Conservation (phyloP, 2,329 filamentous ascomycete species). For the Paecilomyces dactylethromorphus region DNA sequence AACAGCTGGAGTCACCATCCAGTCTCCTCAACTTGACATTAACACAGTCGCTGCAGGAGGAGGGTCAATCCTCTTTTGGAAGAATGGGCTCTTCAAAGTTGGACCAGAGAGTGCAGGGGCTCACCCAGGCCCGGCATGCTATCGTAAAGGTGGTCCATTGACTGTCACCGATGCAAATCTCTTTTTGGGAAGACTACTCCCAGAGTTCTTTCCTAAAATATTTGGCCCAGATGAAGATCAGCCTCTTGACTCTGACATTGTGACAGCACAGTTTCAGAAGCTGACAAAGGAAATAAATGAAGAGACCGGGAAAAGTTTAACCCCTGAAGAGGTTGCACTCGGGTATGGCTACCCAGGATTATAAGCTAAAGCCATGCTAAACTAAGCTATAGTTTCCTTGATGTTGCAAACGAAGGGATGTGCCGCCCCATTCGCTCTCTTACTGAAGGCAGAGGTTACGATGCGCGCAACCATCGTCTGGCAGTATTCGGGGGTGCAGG, state of each 20-base stretch:
- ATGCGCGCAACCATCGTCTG: conserved; percentile 76
- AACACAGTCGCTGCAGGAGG: conserved; percentile 87
- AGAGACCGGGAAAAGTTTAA: conserved; percentile 62
- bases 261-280: conserved; percentile 66
- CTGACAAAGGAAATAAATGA: conserved; percentile 71
- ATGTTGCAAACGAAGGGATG: conserved; percentile 88
- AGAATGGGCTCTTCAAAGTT: conserved; percentile 84
- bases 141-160: conserved; percentile 82
- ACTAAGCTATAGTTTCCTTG: conserved; percentile 64
- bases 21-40: conserved; percentile 82
- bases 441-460: conserved; percentile 74
- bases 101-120: conserved; percentile 87
- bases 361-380: background rate
- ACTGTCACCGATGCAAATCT: conserved; percentile 91
- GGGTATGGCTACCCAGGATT: background rate
- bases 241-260: conserved; percentile 69
- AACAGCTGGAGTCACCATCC: conserved; percentile 81
- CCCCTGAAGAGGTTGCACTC: conserved; percentile 73
- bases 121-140: conserved; percentile 86
- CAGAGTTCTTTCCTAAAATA: conserved; percentile 93
- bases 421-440: conserved; percentile 40
- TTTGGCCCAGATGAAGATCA: conserved; percentile 87
- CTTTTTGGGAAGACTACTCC: conserved; percentile 75
- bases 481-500: conserved; percentile 86
- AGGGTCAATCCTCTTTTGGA: conserved; percentile 56